Conservation (phyloP, 805 yeast species). For the Spathaspora boniae region DNA sequence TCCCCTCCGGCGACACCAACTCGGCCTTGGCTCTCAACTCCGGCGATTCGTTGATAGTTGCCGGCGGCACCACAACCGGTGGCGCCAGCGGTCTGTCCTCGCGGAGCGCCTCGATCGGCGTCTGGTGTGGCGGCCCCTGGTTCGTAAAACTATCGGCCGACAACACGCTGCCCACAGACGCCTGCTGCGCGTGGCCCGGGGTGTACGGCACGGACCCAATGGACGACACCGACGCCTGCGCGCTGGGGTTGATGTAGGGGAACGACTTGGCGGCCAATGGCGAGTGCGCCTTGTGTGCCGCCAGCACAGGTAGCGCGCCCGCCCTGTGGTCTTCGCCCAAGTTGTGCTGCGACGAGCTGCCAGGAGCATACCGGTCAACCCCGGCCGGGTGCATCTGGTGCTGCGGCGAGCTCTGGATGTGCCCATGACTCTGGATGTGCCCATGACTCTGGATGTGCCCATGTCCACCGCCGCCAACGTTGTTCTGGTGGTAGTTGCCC, state of each 20-base stretch:
- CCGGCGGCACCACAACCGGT: conserved; percentile 3
- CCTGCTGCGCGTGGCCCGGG: conserved; percentile 14
- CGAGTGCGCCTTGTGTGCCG: not conserved
- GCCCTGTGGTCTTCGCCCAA: not conserved
- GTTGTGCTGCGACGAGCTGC: not conserved
- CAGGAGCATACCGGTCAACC: no score
- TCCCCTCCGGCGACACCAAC: no score
- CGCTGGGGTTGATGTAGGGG: conserved; percentile 10
- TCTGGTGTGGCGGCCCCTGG: not conserved
- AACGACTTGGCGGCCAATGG: conserved; percentile 2
- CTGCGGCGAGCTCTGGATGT: conserved; percentile 9
- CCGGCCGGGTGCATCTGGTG: not conserved
- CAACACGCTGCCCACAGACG: conserved; percentile 18
- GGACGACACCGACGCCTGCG: conserved; percentile 17
- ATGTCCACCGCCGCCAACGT: conserved; percentile 6
- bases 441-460: conserved; percentile 11
- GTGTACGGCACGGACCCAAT: conserved; percentile 12
- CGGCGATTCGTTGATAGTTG: conserved; percentile 14
- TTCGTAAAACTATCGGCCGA: conserved; percentile 17
- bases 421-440: conserved; percentile 10
- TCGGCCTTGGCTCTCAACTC: conserved; percentile 9
- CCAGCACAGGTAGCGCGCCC: not conserved
- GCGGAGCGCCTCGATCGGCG: conserved; percentile 2
- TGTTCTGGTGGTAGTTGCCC: conserved; percentile 1
- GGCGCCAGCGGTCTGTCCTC: not conserved